These are phyloP conservation scores for Phoenix roebelenii DNA, from an alignment of 176 grass and related monocot genomes.

Conservation along the genomic window DNA sequence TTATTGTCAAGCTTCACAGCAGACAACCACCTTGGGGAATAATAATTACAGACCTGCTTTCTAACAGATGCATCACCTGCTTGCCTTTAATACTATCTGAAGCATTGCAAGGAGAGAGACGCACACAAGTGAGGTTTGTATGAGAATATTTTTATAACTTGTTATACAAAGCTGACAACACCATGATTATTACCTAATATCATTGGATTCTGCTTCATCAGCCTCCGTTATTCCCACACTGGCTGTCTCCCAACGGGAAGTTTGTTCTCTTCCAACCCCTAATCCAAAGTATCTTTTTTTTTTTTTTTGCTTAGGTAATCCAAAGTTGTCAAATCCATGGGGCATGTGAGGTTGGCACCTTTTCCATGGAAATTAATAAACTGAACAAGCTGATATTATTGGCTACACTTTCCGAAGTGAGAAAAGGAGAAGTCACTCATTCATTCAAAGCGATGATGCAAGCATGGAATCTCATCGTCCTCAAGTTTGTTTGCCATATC, in stretches of 20 bases:
- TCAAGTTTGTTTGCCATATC: neutral
- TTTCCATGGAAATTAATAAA: neutral
- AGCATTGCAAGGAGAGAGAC: too few relatives aligned
- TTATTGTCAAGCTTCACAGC: too few relatives aligned
- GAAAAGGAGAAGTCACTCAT: slow-evolving; percentile 23
- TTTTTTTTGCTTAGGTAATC: too few relatives aligned
- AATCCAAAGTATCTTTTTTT: slow-evolving; percentile 1
- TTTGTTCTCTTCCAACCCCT: neutral
- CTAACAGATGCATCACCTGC: too few relatives aligned
- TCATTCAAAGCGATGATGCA: slow-evolving; percentile 22
- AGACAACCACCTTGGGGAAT: too few relatives aligned
- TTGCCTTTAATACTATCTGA: too few relatives aligned
- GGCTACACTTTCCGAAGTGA: neutral
- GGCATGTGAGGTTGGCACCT: slow-evolving; percentile 6
- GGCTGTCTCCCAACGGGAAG: slow-evolving; percentile 1
- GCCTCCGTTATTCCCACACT: slow-evolving; percentile 2
- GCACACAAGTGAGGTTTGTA: too few relatives aligned
- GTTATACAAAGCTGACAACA: too few relatives aligned
- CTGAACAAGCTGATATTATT: neutral
- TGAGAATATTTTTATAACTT: too few relatives aligned
- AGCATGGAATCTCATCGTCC: slow-evolving; percentile 20
- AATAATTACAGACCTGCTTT: too few relatives aligned
- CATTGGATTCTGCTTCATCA: too few relatives aligned
- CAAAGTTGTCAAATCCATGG: neutral
- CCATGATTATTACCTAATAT: too few relatives aligned